Base-by-base conservation (phyloP, 768 basidiomycete genomes). In the Strobilomyces echinocephalus region DNA sequence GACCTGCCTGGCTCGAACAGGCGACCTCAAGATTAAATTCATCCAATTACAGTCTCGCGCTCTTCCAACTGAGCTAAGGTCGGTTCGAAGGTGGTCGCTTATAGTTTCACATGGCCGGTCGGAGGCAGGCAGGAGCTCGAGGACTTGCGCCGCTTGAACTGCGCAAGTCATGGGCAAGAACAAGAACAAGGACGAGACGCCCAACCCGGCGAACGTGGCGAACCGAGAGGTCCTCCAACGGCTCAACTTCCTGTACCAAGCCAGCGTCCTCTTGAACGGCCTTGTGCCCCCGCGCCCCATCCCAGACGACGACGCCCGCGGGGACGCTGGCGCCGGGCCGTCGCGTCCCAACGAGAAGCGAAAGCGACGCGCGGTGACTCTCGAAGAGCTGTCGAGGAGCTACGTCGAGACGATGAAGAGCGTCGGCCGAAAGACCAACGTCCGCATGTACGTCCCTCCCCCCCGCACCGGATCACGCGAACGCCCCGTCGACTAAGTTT, bases 201-300 rank as follows among this genome's bases (percentile, higher is more conserved):
- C 84, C 6, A 87, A 79, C 53, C 74, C 82, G 2, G 78, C 74
- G 66, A 79, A 69, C 55, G 76, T 87, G 31, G 61, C 76, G 11
- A 89, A 91, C 66, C 75, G 82, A 28, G 91, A 93, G 63, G 81
- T 88, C 44, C 77, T 91, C 20, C 91, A 93, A 68, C 79, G 91
- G 28, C 78, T 93, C 56, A 92, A 88, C 70, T 93, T 88, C 67
- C 78, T 93, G 34, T 91, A 88, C 63, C 91, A 92, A 70, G 87
- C 89, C 34, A 84, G 85, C 61, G 75, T 79, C 12, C 85, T 84
- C 55, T 73, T 90, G 18, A 76, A 72, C 50, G 72, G 72, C 11
- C 67, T 78, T 45, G 59, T 67, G 35, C 55, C 66, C 18, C 38
- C 55, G 18, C 12, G 20, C 3, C 1, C 50, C 42, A n/a, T 18